These are phyloP conservation scores for Onygena corvina DNA, from an alignment of 2,329 filamentous ascomycete species.

Conservation along the genomic window DNA sequence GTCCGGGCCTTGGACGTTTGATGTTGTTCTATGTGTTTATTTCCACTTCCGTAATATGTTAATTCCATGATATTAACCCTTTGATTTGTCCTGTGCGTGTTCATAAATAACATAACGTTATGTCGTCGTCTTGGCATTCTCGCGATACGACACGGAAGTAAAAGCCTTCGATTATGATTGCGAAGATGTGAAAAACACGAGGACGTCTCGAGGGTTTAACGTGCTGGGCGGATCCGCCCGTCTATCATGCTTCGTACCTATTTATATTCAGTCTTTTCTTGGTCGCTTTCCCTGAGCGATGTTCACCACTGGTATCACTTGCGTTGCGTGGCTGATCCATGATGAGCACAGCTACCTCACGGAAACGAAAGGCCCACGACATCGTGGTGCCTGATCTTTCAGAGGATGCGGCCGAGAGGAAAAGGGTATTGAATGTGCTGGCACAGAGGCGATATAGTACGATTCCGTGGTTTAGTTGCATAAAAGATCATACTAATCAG, in stretches of 20 bases:
- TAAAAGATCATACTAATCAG: not conserved
- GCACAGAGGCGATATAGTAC: constrained; percentile 43
- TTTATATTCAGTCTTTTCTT: not conserved
- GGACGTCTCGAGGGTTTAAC: not conserved
- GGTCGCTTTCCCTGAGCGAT: not conserved
- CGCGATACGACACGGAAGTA: not conserved
- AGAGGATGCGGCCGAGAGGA: constrained; percentile 41
- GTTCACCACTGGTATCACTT: not conserved
- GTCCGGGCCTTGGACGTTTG: not conserved
- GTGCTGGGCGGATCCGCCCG: no score
- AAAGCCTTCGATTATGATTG: not conserved
- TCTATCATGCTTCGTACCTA: not conserved
- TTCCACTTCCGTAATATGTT: no score
- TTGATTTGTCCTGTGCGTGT: not conserved
- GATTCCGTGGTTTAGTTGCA: constrained; percentile 10
- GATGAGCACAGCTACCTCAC: constrained; percentile 9
- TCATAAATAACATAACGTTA: constrained; percentile 11
- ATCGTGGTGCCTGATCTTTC: constrained; percentile 40
- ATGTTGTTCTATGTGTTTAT: no score
- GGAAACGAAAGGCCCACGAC: constrained; percentile 15
- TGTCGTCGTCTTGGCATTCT: not conserved
- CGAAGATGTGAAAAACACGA: not conserved
- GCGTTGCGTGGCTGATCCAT: no score
- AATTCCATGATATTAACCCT: not conserved
- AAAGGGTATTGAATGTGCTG: constrained; percentile 43